Evolutionary conservation across 352 stramenopile genomes (phyloP), one percentile per base, ranked within the genome.

Genomic region (Peronospora destructor): DNA sequence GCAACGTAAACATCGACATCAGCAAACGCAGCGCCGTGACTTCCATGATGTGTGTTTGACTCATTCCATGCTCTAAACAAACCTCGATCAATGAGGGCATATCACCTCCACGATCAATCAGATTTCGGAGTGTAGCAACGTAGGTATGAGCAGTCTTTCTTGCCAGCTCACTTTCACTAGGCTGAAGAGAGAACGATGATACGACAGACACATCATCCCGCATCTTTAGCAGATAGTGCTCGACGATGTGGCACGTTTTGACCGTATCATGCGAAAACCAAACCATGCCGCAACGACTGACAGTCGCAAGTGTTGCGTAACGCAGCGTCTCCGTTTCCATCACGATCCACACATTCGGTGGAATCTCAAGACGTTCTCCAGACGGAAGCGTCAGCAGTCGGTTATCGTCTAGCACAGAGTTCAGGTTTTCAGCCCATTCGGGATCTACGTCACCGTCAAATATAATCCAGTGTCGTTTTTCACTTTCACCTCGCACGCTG

Each of bases 351-450:
- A 99, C 94, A 64, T 99, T 99, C 3, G 89, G 68, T 12, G 96
- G 96, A 42, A 99, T 97, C 55, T 93, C 87, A 12, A 99, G 76
- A 17, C 97, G 93, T 65, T 99, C 97, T 41, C 97, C 97, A 19
- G 91, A 99, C 3, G 97, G 97, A 29, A 99, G 78, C 9, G 97
- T 99, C 16, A 99, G 71, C 26, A 99, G 64, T 19, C 98, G 97
- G 76, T 99, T 99, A 68, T 99, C 97, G 66, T 99, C 97, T 21
- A 99, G 76, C n/a, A 99, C 96, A 28, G 90, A 98, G 76, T 99
- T 99, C 32, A 99, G 85, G 66, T 99, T 99, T 67, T 99, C 97
- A 29, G 96, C 97, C 97, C 97, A 99, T 64, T 99, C 95, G n/a
- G 97, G 97, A 70, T 99, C 97, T 16, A 99, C 97, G 64, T 99